These are phyloP conservation scores for Podaxis sp. DNA, from an alignment of 768 basidiomycete genomes.

Conservation along the genomic window DNA sequence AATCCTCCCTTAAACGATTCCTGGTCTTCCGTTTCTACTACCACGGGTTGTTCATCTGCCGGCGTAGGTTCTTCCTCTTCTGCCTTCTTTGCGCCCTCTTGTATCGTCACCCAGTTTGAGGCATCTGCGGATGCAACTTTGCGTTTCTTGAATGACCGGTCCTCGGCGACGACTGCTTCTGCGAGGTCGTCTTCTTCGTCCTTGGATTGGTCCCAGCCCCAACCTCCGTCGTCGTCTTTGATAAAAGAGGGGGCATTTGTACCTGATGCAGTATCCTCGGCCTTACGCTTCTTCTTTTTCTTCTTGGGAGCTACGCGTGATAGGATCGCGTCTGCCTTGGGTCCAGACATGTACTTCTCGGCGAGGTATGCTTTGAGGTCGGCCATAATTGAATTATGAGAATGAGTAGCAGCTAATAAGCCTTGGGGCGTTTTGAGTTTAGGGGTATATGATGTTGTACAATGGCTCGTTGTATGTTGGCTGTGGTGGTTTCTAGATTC, in stretches of 20 bases:
- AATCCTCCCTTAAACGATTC: constrained; percentile 67
- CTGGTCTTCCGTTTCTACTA: constrained; percentile 43
- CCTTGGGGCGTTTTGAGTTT: not conserved
- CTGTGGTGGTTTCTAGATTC: not conserved
- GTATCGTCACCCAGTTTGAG: constrained; percentile 70
- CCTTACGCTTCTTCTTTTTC: constrained; percentile 77
- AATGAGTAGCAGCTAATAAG: too few relatives aligned
- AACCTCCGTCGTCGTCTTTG: constrained; percentile 73
- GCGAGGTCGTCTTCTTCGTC: constrained; percentile 57
- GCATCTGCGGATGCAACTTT: constrained; percentile 36
- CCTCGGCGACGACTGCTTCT: constrained; percentile 70
- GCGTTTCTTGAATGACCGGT: constrained; percentile 80
- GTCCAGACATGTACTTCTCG: constrained; percentile 93
- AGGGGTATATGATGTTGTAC: not conserved
- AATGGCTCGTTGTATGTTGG: not conserved
- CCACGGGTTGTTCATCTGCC: constrained; percentile 69
- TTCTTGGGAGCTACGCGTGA: constrained; percentile 59
- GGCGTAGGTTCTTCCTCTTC: constrained; percentile 53
- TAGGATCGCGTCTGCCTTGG: constrained; percentile 94
- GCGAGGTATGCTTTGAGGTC: constrained; percentile 83
- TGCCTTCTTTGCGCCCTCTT: constrained; percentile 40
- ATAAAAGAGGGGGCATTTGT: constrained; percentile 34
- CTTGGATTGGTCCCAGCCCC: constrained; percentile 48
- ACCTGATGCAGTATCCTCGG: constrained; percentile 22
- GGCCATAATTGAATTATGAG: constrained; percentile 32